Conservation (phyloP, 495 filamentous ascomycete genomes). For the Xylaria telfairii region DNA sequence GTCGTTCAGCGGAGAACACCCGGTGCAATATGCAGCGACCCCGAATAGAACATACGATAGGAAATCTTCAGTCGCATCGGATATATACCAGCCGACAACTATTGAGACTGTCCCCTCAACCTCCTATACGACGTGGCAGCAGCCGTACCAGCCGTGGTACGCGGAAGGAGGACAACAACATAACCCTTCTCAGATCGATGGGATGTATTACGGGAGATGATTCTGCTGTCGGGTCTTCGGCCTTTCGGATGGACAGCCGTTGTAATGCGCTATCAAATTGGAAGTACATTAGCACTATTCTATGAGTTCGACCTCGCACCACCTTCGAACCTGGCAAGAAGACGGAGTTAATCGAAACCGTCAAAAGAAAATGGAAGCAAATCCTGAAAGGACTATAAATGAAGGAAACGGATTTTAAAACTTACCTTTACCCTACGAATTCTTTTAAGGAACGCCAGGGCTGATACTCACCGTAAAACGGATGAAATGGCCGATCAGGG, state of each 20-base stretch:
- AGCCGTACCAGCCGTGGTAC: slow-evolving; percentile 53
- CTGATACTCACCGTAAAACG: not conserved
- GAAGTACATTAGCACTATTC: not conserved
- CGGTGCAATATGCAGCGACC: slow-evolving; percentile 31
- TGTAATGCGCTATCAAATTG: not conserved
- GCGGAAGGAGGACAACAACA: slow-evolving; percentile 42
- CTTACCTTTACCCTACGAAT: not conserved
- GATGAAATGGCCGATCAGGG: not conserved
- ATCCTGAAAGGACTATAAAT: not conserved
- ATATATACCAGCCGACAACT: slow-evolving; percentile 48
- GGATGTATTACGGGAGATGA: slow-evolving; percentile 43
- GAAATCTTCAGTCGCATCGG: slow-evolving; percentile 37
- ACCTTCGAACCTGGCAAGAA: not conserved
- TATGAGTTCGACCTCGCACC: not conserved
- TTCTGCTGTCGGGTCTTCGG: not conserved
- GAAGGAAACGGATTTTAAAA: not conserved
- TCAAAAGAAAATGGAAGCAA: not conserved
- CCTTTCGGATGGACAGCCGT: not conserved
- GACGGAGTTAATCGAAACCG: not conserved
- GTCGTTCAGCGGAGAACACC: slow-evolving; percentile 49
- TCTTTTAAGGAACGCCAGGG: too few species aligned
- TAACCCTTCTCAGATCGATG: slow-evolving; percentile 36
- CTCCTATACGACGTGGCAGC: slow-evolving; percentile 52
- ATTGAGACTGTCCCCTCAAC: slow-evolving; percentile 47
- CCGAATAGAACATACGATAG: slow-evolving; percentile 41